Percentiles rank a stretch among this genome's conserved stretches.
Conservation (phyloP, 768 basidiomycete species). For the Phanerodontia chrysosporium region DNA sequence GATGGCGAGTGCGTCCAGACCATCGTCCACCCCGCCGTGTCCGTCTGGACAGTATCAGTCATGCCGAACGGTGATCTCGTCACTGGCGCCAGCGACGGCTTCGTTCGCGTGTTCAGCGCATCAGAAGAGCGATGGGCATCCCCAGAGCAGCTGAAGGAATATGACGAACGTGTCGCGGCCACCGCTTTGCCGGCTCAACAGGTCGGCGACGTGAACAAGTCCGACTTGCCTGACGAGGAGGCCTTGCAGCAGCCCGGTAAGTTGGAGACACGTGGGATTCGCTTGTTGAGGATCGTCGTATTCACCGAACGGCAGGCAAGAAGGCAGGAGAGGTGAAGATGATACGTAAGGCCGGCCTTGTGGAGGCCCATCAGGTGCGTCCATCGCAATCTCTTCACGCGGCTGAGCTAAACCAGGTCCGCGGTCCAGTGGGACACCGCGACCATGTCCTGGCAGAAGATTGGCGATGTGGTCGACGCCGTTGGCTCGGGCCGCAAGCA, state of each 20-base stretch:
- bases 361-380: slow-evolving; percentile 87
- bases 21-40: slow-evolving; percentile 90
- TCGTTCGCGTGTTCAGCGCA: slow-evolving; percentile 82
- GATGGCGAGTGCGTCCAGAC: slow-evolving; percentile 89
- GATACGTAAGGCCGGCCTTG: slow-evolving; percentile 72
- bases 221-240: slow-evolving; percentile 85
- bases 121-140: slow-evolving; percentile 71
- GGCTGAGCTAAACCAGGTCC: neutral
- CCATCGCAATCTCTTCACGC: neutral
- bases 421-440: slow-evolving; percentile 71
- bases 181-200: slow-evolving; percentile 83
- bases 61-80: slow-evolving; percentile 92
- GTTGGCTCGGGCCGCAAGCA: slow-evolving; percentile 88
- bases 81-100: slow-evolving; percentile 85
- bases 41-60: slow-evolving; percentile 91
- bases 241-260: slow-evolving; percentile 69
- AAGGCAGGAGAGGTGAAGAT: slow-evolving; percentile 93
- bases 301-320: slow-evolving; percentile 49
- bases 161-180: slow-evolving; percentile 71
- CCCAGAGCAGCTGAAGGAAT: slow-evolving; percentile 56
- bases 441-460: slow-evolving; percentile 77
- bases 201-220: slow-evolving; percentile 89
- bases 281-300: neutral
- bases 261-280: slow-evolving; percentile 16
- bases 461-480: slow-evolving; percentile 95